Conservation (phyloP, 2,329 filamentous ascomycete genomes). For the Fusarium annulatum region DNA sequence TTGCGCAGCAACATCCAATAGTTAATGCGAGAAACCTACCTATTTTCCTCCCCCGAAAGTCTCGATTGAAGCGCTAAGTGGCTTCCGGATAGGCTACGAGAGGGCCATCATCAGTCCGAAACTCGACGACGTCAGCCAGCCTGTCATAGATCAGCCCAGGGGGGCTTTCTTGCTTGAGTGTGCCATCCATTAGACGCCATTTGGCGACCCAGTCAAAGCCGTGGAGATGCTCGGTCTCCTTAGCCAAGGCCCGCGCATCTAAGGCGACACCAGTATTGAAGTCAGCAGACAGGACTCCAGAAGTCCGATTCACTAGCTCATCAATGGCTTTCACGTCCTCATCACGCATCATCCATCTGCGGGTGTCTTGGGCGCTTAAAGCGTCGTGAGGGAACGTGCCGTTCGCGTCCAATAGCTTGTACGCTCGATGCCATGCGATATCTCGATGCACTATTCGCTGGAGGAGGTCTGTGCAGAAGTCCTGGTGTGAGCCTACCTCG, state of each 20-base stretch:
- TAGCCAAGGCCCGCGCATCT: not conserved
- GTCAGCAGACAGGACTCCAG: not conserved
- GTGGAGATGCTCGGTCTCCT: accelerated
- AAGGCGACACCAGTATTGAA: not conserved
- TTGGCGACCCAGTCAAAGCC: accelerated
- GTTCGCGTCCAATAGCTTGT: not conserved
- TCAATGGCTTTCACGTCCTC: accelerated
- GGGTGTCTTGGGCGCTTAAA: too few species aligned
- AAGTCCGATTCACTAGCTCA: accelerated
- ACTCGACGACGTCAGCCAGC: accelerated
- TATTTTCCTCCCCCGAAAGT: accelerated
- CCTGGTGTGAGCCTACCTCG: not conserved
- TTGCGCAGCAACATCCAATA: accelerated
- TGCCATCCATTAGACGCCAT: not conserved
- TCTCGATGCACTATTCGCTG: not conserved
- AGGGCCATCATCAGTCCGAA: accelerated
- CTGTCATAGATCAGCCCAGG: accelerated
- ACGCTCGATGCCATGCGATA: not conserved
- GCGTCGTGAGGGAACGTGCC: not conserved
- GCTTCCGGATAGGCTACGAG: accelerated
- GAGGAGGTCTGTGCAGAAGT: not conserved
- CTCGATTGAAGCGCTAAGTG: not conserved
- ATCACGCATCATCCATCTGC: not conserved
- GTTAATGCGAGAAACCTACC: not conserved
- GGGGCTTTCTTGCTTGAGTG: accelerated